phyloP scores from a whole-genome alignment of 352 stramenopile species.

The Pythium utonaiense region DNA sequence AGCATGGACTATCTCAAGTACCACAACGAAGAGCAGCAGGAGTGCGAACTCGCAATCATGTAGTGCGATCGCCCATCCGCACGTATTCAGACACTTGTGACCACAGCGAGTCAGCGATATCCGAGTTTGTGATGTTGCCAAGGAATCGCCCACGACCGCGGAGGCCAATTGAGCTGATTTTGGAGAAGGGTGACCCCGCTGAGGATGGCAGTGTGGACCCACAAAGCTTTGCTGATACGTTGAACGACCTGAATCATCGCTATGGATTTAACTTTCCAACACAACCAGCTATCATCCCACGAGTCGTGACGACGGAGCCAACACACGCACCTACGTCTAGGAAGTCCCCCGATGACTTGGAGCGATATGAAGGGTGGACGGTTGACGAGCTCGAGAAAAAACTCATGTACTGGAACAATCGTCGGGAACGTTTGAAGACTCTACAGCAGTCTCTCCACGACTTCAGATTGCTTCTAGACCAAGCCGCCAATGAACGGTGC shows the following conservation, averaged over 20 bases:
- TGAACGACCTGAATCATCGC: slow-evolving; percentile 12
- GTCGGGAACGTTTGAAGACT: slow-evolving; percentile 16
- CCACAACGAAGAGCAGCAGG: no score
- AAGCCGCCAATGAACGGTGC: slow-evolving; percentile 20
- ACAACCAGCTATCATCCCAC: not conserved
- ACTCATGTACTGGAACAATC: slow-evolving; percentile 18
- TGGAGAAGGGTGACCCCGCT: not conserved
- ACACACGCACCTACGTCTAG: no score
- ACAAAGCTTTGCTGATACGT: not conserved
- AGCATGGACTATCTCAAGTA: no score
- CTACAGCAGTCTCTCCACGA: slow-evolving; percentile 20
- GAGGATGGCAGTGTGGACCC: no score
- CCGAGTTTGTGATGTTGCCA: slow-evolving; percentile 34
- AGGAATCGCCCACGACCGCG: slow-evolving; percentile 32
- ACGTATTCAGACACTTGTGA: no score
- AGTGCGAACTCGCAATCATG: no score
- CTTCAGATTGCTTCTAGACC: slow-evolving; percentile 15
- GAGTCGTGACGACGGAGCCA: not conserved
- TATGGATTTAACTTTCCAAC: slow-evolving; percentile 24
- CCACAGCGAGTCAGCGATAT: slow-evolving; percentile 4
- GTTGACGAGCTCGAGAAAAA: slow-evolving; percentile 23
- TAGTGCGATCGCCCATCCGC: no score
- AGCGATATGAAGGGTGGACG: not conserved
- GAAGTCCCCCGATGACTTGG: no score
- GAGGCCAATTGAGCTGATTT: slow-evolving; percentile 32